phyloP scores from a whole-genome alignment of 306 rosid species.

The Oxytropis ochrocephala region DNA sequence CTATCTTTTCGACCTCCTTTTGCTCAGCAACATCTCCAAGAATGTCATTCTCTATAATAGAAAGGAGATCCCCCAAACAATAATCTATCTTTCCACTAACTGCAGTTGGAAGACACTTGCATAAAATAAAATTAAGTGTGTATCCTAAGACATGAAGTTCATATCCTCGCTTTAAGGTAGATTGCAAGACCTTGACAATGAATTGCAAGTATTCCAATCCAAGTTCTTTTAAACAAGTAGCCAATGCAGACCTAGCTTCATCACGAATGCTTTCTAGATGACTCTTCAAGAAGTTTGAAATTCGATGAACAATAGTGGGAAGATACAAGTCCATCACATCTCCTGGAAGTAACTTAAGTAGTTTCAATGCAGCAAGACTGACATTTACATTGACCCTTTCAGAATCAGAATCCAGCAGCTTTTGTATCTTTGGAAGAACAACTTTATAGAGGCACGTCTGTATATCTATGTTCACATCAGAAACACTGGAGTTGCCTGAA shows the following conservation, averaged over 20 bases:
- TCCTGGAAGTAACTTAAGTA: conserved; percentile 76
- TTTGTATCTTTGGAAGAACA: conserved; percentile 78
- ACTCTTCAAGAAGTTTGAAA: conserved; percentile 77
- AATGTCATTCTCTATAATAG: conserved; percentile 70
- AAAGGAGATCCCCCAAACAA: conserved; percentile 78
- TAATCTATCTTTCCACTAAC: conserved; percentile 70
- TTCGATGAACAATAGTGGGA: conserved; percentile 66
- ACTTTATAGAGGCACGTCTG: conserved; percentile 57
- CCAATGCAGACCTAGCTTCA: conserved; percentile 88
- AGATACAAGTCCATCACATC: conserved; percentile 83
- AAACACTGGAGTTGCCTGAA: conserved; percentile 12
- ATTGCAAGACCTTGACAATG: conserved; percentile 59
- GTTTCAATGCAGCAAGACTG: conserved; percentile 75
- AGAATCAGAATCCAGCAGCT: conserved; percentile 63
- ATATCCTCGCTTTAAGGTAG: conserved; percentile 75
- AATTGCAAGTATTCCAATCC: conserved; percentile 85
- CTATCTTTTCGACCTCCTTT: conserved; percentile 90
- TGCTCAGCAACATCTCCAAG: conserved; percentile 88
- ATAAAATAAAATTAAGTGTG: conserved; percentile 69
- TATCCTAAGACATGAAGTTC: conserved; percentile 94
- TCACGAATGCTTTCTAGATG: conserved; percentile 82
- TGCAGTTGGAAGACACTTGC: conserved; percentile 55
- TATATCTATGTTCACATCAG: conserved; percentile 37
- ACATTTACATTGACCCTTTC: conserved; percentile 70
- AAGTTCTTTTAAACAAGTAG: conserved; percentile 84